A percentile compares a stretch with the other conserved stretches of the same genome.
Conservation (phyloP, 2,329 filamentous ascomycete genomes). For the Exophiala aquamarina region DNA sequence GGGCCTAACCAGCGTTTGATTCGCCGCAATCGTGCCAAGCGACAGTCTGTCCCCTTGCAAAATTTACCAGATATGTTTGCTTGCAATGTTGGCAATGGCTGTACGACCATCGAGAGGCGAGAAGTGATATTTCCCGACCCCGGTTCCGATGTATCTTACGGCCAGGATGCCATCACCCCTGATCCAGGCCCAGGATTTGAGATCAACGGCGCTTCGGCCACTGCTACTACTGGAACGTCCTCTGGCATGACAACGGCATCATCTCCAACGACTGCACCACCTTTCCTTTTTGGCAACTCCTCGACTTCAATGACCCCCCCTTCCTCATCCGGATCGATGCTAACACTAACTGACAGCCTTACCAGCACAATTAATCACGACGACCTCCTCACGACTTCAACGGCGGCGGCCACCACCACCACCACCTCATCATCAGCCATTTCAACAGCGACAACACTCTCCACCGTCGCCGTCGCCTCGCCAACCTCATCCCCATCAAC, state of each 20-base stretch:
- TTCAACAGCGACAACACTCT: too few relatives aligned
- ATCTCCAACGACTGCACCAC: not conserved
- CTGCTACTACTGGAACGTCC: not conserved
- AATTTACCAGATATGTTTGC: conserved; percentile 67
- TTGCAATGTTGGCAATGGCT: conserved; percentile 65
- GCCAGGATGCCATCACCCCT: conserved; percentile 30
- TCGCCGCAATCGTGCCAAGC: conserved; percentile 13
- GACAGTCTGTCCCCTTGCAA: conserved; percentile 43
- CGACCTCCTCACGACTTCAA: conserved; percentile 1
- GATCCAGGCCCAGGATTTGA: conserved; percentile 19
- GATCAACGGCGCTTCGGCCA: not conserved
- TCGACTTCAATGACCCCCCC: conserved; percentile 3
- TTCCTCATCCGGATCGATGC: not conserved
- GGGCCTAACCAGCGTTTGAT: conserved; percentile 8
- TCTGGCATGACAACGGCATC: not conserved
- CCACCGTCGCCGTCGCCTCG: too few relatives aligned
- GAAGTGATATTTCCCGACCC: conserved; percentile 67
- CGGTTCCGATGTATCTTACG: conserved; percentile 53
- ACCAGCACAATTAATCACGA: conserved; percentile 4
- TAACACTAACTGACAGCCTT: conserved; percentile 7
- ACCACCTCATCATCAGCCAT: conserved; percentile 2
- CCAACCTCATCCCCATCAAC: conserved; percentile 1
- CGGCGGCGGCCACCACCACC: conserved; percentile 5
- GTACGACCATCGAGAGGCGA: conserved; percentile 56
- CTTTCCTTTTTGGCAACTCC: conserved; percentile 2